These are phyloP conservation scores for Asterochloris erici DNA, from an alignment of 139 green algal genomes.

Conservation along the genomic window DNA sequence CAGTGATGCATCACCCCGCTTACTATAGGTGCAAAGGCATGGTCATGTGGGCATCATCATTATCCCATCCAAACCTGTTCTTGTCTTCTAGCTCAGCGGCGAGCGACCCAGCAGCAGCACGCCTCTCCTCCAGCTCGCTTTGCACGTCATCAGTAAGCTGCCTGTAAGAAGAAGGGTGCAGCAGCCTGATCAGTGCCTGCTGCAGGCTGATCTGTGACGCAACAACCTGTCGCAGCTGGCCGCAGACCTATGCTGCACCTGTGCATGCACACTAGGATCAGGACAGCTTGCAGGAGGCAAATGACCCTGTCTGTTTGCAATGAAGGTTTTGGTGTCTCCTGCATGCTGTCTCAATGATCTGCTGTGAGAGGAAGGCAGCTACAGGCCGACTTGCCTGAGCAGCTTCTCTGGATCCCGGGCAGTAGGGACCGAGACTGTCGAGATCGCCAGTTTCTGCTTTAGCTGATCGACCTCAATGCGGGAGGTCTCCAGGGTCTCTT, in stretches of 20 bases:
- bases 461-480: slow-evolving; percentile 1
- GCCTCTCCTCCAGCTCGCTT: slow-evolving; percentile 17
- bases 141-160: slow-evolving; percentile 19
- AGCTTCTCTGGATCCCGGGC: background rate
- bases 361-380: background rate
- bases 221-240: no score
- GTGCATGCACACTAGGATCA: no score
- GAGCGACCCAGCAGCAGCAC: background rate
- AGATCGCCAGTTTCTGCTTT: slow-evolving; percentile 1
- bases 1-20: no score
- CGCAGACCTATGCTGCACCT: no score
- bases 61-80: background rate
- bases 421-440: background rate
- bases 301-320: no score
- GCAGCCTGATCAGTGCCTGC: background rate
- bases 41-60: background rate
- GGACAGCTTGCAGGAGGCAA: no score
- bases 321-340: no score
- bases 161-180: background rate
- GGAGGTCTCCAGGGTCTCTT: slow-evolving; percentile 1
- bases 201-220: no score
- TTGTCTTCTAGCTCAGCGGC: background rate
- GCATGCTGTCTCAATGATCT: no score
- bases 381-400: background rate
- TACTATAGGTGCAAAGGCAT: background rate